These are phyloP conservation scores for Baeospora myosura DNA, from an alignment of 1,284 basidiomycete species.

Conservation along the genomic window DNA sequence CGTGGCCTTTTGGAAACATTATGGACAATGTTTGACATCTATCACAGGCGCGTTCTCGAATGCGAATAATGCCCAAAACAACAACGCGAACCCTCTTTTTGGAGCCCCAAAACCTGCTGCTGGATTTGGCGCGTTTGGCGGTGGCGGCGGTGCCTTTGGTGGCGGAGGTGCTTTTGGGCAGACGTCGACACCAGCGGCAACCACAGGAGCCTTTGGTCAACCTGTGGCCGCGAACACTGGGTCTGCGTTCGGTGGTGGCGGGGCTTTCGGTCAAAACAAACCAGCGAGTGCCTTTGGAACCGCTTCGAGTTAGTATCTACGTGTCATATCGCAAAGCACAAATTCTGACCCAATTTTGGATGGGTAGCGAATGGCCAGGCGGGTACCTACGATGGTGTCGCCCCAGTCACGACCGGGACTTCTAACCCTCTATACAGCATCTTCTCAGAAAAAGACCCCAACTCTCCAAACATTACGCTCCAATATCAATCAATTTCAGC, in stretches of 20 bases:
- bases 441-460: constrained; percentile 55
- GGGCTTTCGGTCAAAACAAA: constrained; percentile 23
- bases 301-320: constrained; percentile 26
- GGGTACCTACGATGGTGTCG: constrained; percentile 26
- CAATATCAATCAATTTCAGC: constrained; percentile 73
- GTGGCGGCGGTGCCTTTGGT: not conserved
- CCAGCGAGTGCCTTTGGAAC: constrained; percentile 43
- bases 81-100: constrained; percentile 42
- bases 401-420: constrained; percentile 57
- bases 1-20: constrained; percentile 11
- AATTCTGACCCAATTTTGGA: too few relatives aligned
- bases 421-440: constrained; percentile 49
- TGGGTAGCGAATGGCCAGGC: too few relatives aligned
- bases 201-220: constrained; percentile 31
- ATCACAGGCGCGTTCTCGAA: constrained; percentile 59
- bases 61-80: constrained; percentile 26
- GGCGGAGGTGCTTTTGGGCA: constrained; percentile 34
- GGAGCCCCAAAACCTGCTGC: constrained; percentile 57
- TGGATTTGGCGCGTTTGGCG: constrained; percentile 43
- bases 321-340: too few relatives aligned
- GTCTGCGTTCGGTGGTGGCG: constrained; percentile 27
- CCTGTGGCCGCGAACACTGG: constrained; percentile 18
- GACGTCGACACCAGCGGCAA: constrained; percentile 21
- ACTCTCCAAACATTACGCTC: constrained; percentile 31
- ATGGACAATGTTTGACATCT: constrained; percentile 13